Base-by-base conservation (phyloP, 805 yeast species). In the Metschnikowia corniflorae region DNA sequence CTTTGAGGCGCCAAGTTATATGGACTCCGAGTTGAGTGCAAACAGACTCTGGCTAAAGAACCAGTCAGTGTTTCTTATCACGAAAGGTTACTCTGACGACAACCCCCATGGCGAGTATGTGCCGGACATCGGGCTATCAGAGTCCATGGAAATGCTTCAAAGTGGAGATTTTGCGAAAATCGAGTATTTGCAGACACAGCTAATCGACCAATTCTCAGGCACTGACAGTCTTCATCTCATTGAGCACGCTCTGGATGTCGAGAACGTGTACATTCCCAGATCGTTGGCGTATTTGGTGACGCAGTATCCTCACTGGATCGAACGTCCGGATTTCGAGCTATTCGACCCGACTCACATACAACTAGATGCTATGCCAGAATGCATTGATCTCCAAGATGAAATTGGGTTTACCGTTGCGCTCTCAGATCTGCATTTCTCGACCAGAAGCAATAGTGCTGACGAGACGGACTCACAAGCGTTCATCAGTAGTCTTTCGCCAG, bases 51-150 rank as follows among this genome's bases (percentile, higher is more conserved):
- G 45, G 37, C 25, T 44, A 13, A 32, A 21, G 4, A 10, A 22
- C 5, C 33, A 33, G 12, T 9, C 22, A 7, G 43, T 40, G 3
- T 31, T 16, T 16, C 26, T 44, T 12, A 26, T 44, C 8, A 22
- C 26, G 3, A 9, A 13, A 3, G 43, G 43, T 13, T 31, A 37
- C 34, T 22, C 33, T 5, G 25, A n/a, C 5, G 42, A 42, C 4
- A 42, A 44, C 21, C 44, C 41, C 7, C 46, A 44, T 16, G 48
- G 48, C 3, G 48, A 44, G 26, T 37, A 29, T 21, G 39, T 44
- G 10, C 26, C 27, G 6, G 48, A 42, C n/a, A 14, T 44, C 9
- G 6, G 15, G 6, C 26, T 44, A 8, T 26, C 29, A 15, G 22
- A 20, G 10, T 46, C 48, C 7, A 31, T 40, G 10, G 30, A 19